A percentile compares a stretch with the other conserved stretches of the same genome.
phyloP scores from a whole-genome alignment of 352 stramenopile species.

The Achlya hypogyna region DNA sequence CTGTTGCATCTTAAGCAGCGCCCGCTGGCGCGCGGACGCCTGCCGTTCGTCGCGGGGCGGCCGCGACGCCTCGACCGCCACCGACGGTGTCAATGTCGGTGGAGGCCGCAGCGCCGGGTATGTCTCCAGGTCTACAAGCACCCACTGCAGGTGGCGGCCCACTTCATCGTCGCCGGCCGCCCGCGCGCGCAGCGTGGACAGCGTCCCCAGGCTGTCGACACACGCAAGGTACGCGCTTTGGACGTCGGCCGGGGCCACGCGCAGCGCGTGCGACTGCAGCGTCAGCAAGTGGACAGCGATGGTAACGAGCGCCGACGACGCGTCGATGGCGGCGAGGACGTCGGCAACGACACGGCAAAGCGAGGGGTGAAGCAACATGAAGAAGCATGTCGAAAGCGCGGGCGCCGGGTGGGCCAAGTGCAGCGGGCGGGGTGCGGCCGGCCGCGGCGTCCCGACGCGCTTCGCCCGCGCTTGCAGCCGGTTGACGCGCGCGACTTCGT shows the following conservation, averaged over 20 bases:
- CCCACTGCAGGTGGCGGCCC: constrained; percentile 5
- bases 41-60: not conserved
- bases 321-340: not conserved
- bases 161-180: not conserved
- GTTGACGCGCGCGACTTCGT: constrained; percentile 80
- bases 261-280: constrained; percentile 72
- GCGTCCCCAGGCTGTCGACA: not conserved
- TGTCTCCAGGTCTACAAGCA: not conserved
- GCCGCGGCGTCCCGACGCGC: constrained; percentile 37
- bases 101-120: not conserved
- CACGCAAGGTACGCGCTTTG: not conserved
- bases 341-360: not conserved
- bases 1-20: constrained; percentile 71
- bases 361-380: constrained; percentile 15
- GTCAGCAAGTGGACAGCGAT: constrained; percentile 66
- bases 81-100: not conserved
- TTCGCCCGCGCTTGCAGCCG: constrained; percentile 73
- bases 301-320: not conserved
- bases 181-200: not conserved
- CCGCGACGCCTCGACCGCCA: not conserved
- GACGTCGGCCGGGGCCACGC: constrained; percentile 26
- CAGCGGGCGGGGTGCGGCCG: not conserved
- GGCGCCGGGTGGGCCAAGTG: not conserved
- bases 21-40: constrained; percentile 47
- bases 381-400: constrained; percentile 50